phyloP scores from a whole-genome alignment of 306 rosid genomes.

The Cyclanthera cordifolia region DNA sequence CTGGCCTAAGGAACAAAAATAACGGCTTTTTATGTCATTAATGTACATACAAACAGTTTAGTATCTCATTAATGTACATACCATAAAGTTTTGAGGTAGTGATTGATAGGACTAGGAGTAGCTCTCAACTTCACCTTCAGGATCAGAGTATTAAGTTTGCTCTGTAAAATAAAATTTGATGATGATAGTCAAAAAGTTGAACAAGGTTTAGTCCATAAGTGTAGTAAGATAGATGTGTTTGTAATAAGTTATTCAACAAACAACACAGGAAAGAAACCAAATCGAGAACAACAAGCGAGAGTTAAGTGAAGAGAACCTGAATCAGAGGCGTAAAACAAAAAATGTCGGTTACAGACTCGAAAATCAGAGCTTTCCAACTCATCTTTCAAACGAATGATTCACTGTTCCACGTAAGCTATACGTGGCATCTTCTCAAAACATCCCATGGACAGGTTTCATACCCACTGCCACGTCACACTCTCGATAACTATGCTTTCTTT shows the following conservation, averaged over 20 bases:
- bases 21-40: background rate
- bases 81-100: constrained; percentile 3
- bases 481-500: background rate
- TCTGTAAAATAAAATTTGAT: background rate
- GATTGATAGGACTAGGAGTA: background rate
- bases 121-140: background rate
- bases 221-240: background rate
- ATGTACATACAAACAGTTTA: background rate
- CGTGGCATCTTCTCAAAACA: background rate
- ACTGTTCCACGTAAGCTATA: background rate
- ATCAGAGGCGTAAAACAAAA: background rate
- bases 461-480: background rate
- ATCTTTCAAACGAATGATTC: too few species aligned
- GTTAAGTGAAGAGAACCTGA: too few species aligned
- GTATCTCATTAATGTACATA: constrained; percentile 5
- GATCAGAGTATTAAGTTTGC: too few species aligned
- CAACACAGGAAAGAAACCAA: constrained; percentile 11
- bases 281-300: too few species aligned
- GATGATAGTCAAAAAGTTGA: background rate
- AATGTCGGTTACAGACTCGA: too few species aligned
- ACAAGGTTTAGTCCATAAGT: background rate
- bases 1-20: constrained; percentile 17
- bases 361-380: too few species aligned
- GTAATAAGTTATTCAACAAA: background rate
- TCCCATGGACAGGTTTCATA: background rate